phyloP scores from a whole-genome alignment of 2,329 filamentous ascomycete genomes.

The Trichoderma pleuroti region DNA sequence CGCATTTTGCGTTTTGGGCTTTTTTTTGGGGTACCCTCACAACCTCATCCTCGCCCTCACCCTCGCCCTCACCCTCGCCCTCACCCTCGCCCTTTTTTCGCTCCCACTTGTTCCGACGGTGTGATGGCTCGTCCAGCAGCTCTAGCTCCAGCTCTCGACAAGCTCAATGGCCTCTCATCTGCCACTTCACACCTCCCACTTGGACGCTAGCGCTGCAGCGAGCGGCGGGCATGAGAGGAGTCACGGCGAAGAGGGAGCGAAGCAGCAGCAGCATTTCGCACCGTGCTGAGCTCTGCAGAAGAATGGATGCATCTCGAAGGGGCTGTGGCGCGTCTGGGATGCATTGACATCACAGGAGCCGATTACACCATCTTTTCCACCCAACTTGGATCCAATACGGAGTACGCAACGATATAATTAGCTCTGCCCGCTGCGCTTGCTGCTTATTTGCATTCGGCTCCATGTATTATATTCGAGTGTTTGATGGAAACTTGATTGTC shows the following conservation, averaged over 20 bases:
- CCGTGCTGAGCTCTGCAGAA: background rate
- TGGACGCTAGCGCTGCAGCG: background rate
- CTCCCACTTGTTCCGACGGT: constrained; percentile 7
- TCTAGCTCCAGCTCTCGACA: constrained; percentile 2
- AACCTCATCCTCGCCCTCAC: background rate
- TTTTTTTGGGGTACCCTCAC: background rate
- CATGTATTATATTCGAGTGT: background rate
- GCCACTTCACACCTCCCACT: background rate
- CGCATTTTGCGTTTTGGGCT: background rate
- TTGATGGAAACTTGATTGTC: background rate
- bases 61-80: background rate
- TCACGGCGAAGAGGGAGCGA: background rate
- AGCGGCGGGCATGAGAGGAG: background rate
- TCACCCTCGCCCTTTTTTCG: background rate
- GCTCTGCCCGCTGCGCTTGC: background rate
- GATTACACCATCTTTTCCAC: background rate
- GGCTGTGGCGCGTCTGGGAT: background rate
- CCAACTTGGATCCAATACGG: background rate
- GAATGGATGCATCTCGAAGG: background rate
- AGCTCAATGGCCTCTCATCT: constrained; percentile 6
- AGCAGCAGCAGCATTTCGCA: background rate
- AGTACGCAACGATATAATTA: background rate
- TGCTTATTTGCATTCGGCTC: background rate
- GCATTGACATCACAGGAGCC: constrained; percentile 7
- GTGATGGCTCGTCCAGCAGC: background rate